Percentiles rank a stretch among this genome's conserved stretches.
phyloP scores from a whole-genome alignment of 495 filamentous ascomycete genomes.

The Terfezia boudieri region DNA sequence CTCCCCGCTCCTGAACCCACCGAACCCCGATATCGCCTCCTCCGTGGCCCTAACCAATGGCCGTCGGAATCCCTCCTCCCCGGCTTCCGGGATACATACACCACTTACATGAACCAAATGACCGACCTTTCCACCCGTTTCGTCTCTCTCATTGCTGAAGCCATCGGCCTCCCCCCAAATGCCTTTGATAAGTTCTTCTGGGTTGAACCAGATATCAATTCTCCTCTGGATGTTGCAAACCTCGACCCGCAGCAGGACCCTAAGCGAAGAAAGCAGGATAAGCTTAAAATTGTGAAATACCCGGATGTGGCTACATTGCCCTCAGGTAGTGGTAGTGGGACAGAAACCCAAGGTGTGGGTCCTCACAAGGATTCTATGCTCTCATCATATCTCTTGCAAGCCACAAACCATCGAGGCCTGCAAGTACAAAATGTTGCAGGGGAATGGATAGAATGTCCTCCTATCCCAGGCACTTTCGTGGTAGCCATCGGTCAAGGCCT shows the following conservation, averaged over 20 bases:
- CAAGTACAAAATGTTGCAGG: slow-evolving; percentile 77
- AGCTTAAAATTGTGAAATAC: slow-evolving; percentile 84
- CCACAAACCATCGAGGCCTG: slow-evolving; percentile 51
- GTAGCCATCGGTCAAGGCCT: slow-evolving; percentile 86
- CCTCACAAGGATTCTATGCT: slow-evolving; percentile 91
- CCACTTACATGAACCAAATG: slow-evolving; percentile 56
- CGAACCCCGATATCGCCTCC: slow-evolving; percentile 55
- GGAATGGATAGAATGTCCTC: slow-evolving; percentile 58
- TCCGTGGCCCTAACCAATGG: slow-evolving; percentile 82
- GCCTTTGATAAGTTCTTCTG: slow-evolving; percentile 57
- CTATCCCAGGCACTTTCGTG: slow-evolving; percentile 41
- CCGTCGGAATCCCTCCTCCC: slow-evolving; percentile 46
- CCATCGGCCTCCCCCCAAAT: slow-evolving; percentile 45
- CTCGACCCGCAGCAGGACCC: not conserved
- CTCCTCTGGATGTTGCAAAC: not conserved
- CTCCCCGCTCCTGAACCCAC: slow-evolving; percentile 38
- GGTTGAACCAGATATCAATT: not conserved
- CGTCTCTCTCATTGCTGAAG: slow-evolving; percentile 68
- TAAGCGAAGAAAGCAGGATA: slow-evolving; percentile 35
- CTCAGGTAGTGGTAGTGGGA: not conserved
- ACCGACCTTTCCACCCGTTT: slow-evolving; percentile 47
- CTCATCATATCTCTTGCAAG: slow-evolving; percentile 70
- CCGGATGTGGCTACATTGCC: slow-evolving; percentile 13
- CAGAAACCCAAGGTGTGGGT: slow-evolving; percentile 21
- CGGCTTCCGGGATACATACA: slow-evolving; percentile 42